Percentiles rank a stretch among this genome's conserved stretches.
Conservation (phyloP, 108 stramenopile species). For the Skeletonema menzelii region DNA sequence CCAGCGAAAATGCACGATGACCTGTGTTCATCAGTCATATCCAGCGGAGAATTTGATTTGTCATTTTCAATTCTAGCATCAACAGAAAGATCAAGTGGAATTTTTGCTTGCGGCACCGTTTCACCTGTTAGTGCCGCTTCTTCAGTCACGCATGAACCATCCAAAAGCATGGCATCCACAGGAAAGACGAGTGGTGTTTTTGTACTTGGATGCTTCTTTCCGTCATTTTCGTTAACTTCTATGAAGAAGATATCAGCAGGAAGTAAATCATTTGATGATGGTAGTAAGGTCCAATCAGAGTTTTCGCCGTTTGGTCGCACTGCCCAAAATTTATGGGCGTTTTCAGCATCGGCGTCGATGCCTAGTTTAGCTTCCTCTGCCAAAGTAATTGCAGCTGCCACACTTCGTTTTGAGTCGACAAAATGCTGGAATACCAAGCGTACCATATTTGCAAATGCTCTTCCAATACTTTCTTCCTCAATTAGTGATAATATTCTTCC, state of each 20-base stretch:
- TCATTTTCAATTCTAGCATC: background rate
- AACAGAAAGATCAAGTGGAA: conserved; percentile 43
- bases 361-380: conserved; percentile 56
- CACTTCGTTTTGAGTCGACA: conserved; percentile 49
- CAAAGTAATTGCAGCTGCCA: conserved; percentile 41
- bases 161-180: conserved; percentile 63
- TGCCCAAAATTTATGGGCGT: conserved; percentile 27
- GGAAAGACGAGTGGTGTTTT: conserved; percentile 35
- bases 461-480: conserved; percentile 54
- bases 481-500: conserved; percentile 52
- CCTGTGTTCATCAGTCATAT: conserved; percentile 53
- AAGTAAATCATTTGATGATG: conserved; percentile 41
- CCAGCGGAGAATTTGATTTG: conserved; percentile 14
- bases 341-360: conserved; percentile 23
- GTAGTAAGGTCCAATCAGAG: conserved; percentile 25
- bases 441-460: conserved; percentile 24
- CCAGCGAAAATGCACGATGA: conserved; percentile 72
- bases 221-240: background rate
- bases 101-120: conserved; percentile 88
- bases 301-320: conserved; percentile 23
- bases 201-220: background rate
- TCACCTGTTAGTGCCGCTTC: conserved; percentile 89
- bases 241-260: conserved; percentile 64
- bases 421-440: conserved; percentile 47
- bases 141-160: conserved; percentile 65